A percentile compares a stretch with the other conserved stretches of the same genome.
Conservation (phyloP, 345 rosid genomes). For the Boechera stricta region DNA sequence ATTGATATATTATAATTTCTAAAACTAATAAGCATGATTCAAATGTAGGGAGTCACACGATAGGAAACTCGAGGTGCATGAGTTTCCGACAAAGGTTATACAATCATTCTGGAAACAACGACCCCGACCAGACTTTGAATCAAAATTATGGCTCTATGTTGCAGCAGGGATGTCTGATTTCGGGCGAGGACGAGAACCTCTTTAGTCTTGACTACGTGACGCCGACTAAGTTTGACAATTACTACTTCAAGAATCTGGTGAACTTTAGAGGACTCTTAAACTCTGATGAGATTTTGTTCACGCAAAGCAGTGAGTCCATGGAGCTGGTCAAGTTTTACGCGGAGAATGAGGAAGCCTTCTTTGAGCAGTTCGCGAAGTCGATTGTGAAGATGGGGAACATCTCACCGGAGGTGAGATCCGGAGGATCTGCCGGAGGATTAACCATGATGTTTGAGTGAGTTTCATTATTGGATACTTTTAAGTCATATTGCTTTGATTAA, state of each 20-base stretch:
- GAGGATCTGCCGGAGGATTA: conserved; percentile 57
- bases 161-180: conserved; percentile 56
- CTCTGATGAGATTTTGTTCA: conserved; percentile 62
- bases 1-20: not conserved
- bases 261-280: conserved; percentile 62
- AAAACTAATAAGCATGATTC: conserved; percentile 6
- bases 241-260: conserved; percentile 65
- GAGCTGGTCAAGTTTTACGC: conserved; percentile 56
- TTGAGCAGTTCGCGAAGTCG: conserved; percentile 61
- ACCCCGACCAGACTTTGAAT: conserved; percentile 57
- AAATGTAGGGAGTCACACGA: conserved; percentile 65
- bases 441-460: conserved; percentile 35
- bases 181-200: conserved; percentile 59
- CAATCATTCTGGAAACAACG: conserved; percentile 64
- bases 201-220: conserved; percentile 61
- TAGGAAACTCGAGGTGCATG: conserved; percentile 63
- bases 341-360: conserved; percentile 53
- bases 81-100: conserved; percentile 69
- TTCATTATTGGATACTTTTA: not conserved
- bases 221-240: conserved; percentile 62
- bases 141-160: conserved; percentile 52
- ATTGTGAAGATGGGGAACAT: conserved; percentile 73
- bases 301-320: conserved; percentile 51
- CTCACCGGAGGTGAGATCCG: conserved; percentile 62
- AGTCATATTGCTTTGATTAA: conserved; percentile 9